Percentiles rank a stretch among this genome's conserved stretches.
These are phyloP conservation scores for Phytophthora ohioensis DNA, from an alignment of 352 stramenopile genomes.

Conservation along the genomic window DNA sequence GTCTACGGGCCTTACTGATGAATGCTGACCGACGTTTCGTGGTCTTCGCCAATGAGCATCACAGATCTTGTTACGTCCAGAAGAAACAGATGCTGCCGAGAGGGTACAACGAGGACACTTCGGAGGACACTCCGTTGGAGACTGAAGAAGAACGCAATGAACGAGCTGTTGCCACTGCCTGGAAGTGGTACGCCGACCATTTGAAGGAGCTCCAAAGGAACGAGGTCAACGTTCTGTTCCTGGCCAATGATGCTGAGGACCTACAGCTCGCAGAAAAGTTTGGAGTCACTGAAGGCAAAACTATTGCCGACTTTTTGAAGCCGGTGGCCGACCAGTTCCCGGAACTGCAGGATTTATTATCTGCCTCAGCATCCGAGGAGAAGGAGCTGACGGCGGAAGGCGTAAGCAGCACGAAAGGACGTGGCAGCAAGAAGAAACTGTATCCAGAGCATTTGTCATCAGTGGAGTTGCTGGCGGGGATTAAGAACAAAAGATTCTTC, in stretches of 20 bases:
- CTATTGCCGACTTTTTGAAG: constrained; percentile 69
- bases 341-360: constrained; percentile 71
- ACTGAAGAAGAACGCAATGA: constrained; percentile 87
- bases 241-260: constrained; percentile 77
- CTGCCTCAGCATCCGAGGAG: constrained; percentile 42
- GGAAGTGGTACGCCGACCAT: constrained; percentile 80
- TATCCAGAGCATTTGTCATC: constrained; percentile 84
- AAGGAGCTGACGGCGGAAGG: constrained; percentile 42
- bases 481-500: constrained; percentile 90
- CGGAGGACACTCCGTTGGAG: constrained; percentile 47
- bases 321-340: constrained; percentile 53
- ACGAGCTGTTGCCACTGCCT: constrained; percentile 82
- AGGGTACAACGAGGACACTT: constrained; percentile 26
- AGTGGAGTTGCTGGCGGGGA: constrained; percentile 82
- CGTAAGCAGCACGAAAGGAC: constrained; percentile 52
- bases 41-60: constrained; percentile 95
- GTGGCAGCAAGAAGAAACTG: constrained; percentile 52
- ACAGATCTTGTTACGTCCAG: constrained; percentile 79
- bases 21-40: constrained; percentile 87
- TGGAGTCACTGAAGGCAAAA: constrained; percentile 61
- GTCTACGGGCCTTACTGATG: constrained; percentile 87
- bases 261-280: constrained; percentile 50
- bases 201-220: constrained; percentile 60
- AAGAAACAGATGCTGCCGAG: constrained; percentile 53
- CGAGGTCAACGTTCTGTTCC: constrained; percentile 60